These are phyloP conservation scores for Pleodorina starrii DNA, from an alignment of 139 green algal species.

Conservation along the genomic window DNA sequence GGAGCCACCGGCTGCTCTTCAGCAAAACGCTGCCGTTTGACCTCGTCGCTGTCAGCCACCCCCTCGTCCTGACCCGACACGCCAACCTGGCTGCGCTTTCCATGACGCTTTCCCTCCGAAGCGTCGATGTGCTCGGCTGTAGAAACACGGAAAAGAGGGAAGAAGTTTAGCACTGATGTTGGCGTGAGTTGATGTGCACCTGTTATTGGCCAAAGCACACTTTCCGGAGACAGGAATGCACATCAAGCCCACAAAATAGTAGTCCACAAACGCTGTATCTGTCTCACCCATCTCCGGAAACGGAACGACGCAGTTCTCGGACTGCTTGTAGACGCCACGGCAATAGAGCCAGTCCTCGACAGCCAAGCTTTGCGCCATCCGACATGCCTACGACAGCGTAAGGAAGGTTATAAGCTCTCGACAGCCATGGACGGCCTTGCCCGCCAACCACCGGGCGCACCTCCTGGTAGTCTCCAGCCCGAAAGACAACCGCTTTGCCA, in stretches of 20 bases:
- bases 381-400: conserved; percentile 29
- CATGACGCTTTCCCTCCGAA: neutral
- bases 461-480: conserved; percentile 46
- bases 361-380: conserved; percentile 3
- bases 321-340: conserved; percentile 54
- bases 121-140: neutral
- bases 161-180: no score
- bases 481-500: conserved; percentile 52
- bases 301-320: conserved; percentile 14
- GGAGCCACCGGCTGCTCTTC: conserved; percentile 8
- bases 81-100: neutral
- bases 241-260: neutral
- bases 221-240: neutral
- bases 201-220: no score
- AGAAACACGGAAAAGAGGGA: neutral
- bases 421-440: no score
- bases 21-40: conserved; percentile 21
- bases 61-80: conserved; percentile 13
- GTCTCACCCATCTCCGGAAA: conserved; percentile 53
- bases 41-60: conserved; percentile 52
- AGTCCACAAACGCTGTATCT: neutral
- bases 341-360: conserved; percentile 62
- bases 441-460: conserved; percentile 24
- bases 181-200: no score
- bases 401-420: no score